Evolutionary conservation across 345 rosid genomes (phyloP), one percentile per base, ranked within the genome.

Genomic region (Hibiscus tridactylites): DNA sequence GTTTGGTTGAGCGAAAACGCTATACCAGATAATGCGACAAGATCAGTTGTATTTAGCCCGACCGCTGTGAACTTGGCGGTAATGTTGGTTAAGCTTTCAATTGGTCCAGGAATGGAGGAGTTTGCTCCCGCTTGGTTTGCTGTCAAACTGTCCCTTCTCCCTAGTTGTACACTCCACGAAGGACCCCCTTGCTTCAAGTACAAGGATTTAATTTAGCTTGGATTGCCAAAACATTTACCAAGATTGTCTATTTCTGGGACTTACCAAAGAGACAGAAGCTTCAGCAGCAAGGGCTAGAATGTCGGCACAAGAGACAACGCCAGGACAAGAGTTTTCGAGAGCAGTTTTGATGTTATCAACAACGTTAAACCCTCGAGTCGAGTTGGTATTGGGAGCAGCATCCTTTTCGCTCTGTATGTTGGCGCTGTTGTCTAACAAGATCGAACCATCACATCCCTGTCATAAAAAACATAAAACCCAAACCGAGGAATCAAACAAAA

Each of bases 361-460:
- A 35, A 35, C 39, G 39, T 35, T 35, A 35, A 35, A 35, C 39
- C 39, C 39, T 35, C 39, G 39, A 35, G 39, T 35, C 1, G 95
- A 88, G 72, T 86, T 85, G 0, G 47, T 71, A 28, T 88, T 91
- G 0, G 96, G 80, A 7, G 6, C 78, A 1, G 89, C 86, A 54
- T 81, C 75, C 75, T 91, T 87, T 79, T 91, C 96, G 65, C 96
- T 91, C 68, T 76, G 77, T 29, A 85, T 81, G 77, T 49, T 87
- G 58, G 68, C 76, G 21, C 74, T 83, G 19, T 71, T 80, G 74
- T 87, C 90, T 35, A 90, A 82, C 85, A 88, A 76, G 61, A 90
- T 37, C 12, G 96, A 91, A 53, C 65, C 97, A 49, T 91, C 93
- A 35, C 96, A 90, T 42, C 96, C 96, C 96, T 91, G 59, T 24